Conservation (phyloP, 164 flowering plant genomes). For the Euptelea pleiosperma region DNA sequence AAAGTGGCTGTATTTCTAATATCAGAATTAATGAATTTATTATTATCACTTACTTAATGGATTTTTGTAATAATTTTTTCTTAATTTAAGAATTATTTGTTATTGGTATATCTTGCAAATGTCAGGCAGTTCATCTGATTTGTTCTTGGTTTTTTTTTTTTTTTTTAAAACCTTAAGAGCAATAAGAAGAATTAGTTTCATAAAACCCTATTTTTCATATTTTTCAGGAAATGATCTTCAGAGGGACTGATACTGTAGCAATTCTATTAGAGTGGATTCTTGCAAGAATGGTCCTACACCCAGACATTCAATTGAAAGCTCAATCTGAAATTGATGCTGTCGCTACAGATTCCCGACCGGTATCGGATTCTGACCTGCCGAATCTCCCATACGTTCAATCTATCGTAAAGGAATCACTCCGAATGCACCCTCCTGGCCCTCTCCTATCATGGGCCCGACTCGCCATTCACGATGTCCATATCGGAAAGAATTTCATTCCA, state of each 20-base stretch:
- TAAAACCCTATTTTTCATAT: background rate
- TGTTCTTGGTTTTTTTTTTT: no score
- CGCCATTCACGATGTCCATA: conserved; percentile 26
- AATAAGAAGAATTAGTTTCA: no score
- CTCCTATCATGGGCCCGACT: conserved; percentile 37
- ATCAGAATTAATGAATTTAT: no score
- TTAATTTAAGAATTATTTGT: no score
- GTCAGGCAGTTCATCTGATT: no score
- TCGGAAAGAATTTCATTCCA: conserved; percentile 28
- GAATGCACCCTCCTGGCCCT: conserved; percentile 35
- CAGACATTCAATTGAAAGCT: conserved; percentile 26
- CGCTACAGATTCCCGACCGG: conserved; percentile 1
- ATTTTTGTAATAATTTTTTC: no score
- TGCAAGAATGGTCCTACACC: conserved; percentile 32
- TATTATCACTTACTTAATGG: no score
- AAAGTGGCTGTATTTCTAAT: no score
- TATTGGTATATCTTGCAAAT: no score
- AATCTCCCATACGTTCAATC: conserved; percentile 26
- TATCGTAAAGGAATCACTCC: conserved; percentile 26
- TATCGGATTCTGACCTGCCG: conserved; percentile 24
- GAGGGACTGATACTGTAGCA: conserved; percentile 39
- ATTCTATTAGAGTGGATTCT: conserved; percentile 36
- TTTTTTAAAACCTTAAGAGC: no score
- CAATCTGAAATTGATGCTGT: conserved; percentile 25
- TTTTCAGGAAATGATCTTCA: conserved; percentile 34